These are phyloP conservation scores for Prosopis cineraria DNA, from an alignment of 306 rosid species.

Conservation along the genomic window DNA sequence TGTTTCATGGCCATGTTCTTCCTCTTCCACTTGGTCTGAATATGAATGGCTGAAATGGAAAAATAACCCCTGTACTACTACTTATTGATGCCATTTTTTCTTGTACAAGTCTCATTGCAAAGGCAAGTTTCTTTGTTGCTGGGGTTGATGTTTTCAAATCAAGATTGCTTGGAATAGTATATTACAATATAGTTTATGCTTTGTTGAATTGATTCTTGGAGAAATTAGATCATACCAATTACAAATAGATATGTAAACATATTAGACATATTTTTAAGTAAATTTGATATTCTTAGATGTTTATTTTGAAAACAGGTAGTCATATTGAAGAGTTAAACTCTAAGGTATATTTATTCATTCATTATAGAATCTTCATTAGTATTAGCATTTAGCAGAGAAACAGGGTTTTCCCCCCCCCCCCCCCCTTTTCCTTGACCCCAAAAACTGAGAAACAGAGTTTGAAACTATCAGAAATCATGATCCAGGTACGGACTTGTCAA, in stretches of 20 bases:
- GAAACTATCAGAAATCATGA: background rate
- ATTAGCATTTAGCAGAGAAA: background rate
- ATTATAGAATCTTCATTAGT: background rate
- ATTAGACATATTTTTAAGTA: background rate
- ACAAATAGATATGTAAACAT: background rate
- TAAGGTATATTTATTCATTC: background rate
- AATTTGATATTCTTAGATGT: background rate
- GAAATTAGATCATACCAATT: background rate
- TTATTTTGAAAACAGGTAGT: background rate
- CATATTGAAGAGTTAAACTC: background rate
- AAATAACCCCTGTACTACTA: background rate
- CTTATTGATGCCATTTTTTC: background rate
- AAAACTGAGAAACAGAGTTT: background rate
- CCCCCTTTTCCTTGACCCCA: no score
- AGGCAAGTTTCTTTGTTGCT: conserved; percentile 20
- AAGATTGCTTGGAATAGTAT: background rate
- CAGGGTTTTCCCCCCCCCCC: no score
- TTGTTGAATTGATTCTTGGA: background rate
- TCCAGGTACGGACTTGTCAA: background rate
- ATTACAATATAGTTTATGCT: background rate
- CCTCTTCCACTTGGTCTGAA: conserved; percentile 40
- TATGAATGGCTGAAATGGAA: background rate
- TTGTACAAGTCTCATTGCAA: background rate
- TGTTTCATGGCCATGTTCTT: conserved; percentile 36
- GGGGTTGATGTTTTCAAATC: conserved; percentile 8